These are phyloP conservation scores for Artemisia argyi DNA, from an alignment of 129 eudicot genomes.

Conservation along the genomic window DNA sequence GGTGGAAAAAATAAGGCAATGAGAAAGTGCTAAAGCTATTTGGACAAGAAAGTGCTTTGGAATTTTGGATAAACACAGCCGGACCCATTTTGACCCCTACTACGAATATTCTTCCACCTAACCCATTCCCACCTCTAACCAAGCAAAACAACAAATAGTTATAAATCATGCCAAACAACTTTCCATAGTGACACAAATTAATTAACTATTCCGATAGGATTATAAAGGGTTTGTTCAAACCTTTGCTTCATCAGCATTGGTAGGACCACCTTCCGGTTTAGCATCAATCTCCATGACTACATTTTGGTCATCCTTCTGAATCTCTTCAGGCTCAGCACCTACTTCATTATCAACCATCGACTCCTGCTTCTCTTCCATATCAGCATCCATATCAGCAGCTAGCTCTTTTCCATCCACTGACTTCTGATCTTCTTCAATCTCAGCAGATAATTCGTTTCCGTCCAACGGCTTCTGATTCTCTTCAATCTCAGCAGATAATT, in stretches of 20 bases:
- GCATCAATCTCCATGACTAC: neutral
- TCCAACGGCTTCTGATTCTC: slow-evolving; percentile 4
- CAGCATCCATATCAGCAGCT: slow-evolving; percentile 1
- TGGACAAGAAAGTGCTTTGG: too few species aligned
- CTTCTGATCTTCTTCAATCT: slow-evolving; percentile 16
- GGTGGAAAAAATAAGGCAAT: too few species aligned
- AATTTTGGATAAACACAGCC: too few species aligned
- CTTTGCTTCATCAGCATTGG: slow-evolving; percentile 27
- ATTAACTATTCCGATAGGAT: neutral
- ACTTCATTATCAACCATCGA: neutral
- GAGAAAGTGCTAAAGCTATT: too few species aligned
- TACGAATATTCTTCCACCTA: too few species aligned
- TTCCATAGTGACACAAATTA: neutral
- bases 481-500: slow-evolving; percentile 1
- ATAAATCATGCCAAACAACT: neutral
- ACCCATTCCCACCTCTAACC: neutral
- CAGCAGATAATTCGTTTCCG: neutral
- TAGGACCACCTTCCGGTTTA: neutral
- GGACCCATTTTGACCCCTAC: too few species aligned
- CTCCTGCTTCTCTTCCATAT: slow-evolving; percentile 6
- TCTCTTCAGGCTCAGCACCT: slow-evolving; percentile 18
- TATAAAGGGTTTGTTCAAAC: slow-evolving; percentile 28
- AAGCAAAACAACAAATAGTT: neutral
- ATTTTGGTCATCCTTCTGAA: slow-evolving; percentile 10
- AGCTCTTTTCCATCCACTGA: neutral